Evolutionary conservation across 768 basidiomycete species (phyloP), one percentile per base, ranked within the genome.

Genomic region (Rhodotorula graminis): DNA sequence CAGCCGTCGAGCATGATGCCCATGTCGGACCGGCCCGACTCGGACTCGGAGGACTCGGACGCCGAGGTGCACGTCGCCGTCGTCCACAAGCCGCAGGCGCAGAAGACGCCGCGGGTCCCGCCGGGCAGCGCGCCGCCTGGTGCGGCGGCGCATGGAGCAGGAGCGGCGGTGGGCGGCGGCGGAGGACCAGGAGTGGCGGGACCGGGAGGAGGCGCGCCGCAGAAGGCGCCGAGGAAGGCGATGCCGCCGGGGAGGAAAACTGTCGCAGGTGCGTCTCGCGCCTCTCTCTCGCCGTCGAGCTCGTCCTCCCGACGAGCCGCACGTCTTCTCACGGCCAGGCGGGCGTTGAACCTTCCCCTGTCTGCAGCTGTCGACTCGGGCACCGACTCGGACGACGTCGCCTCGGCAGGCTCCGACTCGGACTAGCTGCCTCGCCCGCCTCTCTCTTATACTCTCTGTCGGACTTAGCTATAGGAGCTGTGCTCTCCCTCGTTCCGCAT

Each of bases 11-110:
- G 42, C 18, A 12, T 21, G 6, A 11, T 16, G 37, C 40, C 50
- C 37, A 25, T 37, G 18, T 64, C 53, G 16, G 70, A 71, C 52
- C 31, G 70, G 2, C 70, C 70, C 7, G 70, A 71, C 11, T 29
- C n/a, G 31, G 70, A 71, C 47, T 66, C 65, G 21, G 64, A 71
- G 33, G 42, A 67, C n/a, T 67, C 66, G n/a, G 66, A 67, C n/a
- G 50, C 29, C 3, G 70, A 71, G 25, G 46, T 52, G 15, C 56
- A 53, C 37, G 37, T 37, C 31, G 49, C 42, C 11, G n/a, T 44
- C 31, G 18, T 33, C 18, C 23, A 37, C 9, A 33, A 37, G n/a
- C 47, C 18, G 9, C 7, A 18, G 3, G 25, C 47, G 23, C 60
- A 61, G 44, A 61, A 61, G 49, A n/a, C 40, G 21, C 55, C 56